phyloP scores from a whole-genome alignment of 2,329 filamentous ascomycete genomes.

The Colletotrichum theobromicola region DNA sequence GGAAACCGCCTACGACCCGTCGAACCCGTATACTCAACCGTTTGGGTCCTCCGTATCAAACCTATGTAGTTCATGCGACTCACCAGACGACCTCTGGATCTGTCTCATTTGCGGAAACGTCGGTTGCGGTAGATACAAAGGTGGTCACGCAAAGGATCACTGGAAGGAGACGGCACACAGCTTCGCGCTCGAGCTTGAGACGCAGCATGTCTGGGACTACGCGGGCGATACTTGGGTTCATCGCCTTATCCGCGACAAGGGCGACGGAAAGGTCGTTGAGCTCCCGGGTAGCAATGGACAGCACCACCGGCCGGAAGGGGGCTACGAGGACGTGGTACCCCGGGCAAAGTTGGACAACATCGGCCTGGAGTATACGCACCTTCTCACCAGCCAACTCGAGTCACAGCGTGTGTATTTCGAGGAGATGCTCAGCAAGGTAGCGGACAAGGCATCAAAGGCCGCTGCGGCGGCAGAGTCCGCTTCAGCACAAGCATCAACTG shows the following conservation, averaged over 20 bases:
- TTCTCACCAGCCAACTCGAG: conserved; percentile 91
- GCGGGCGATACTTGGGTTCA: conserved; percentile 96
- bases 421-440: conserved; percentile 86
- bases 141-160: conserved; percentile 90
- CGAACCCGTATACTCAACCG: conserved; percentile 56
- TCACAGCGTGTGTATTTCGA: conserved; percentile 94
- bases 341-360: conserved; percentile 76
- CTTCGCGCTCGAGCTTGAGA: conserved; percentile 90
- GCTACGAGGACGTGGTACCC: conserved; percentile 73
- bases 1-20: conserved; percentile 45
- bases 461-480: conserved; percentile 70
- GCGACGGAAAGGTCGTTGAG: conserved; percentile 90
- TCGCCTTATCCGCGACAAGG: conserved; percentile 90
- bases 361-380: conserved; percentile 91
- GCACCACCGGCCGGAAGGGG: conserved; percentile 22
- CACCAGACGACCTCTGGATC: conserved; percentile 86
- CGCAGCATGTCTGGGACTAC: conserved; percentile 98
- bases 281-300: conserved; percentile 65
- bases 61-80: conserved; percentile 82
- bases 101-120: conserved; percentile 93
- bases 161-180: conserved; percentile 90
- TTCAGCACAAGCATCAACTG: conserved; percentile 47
- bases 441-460: conserved; percentile 84
- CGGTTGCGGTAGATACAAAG: conserved; percentile 93
- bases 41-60: conserved; percentile 68